Evolutionary conservation across 2,329 filamentous ascomycete species (phyloP), one percentile per base, ranked within the genome.

Genomic region (Cyphellophora europaea): DNA sequence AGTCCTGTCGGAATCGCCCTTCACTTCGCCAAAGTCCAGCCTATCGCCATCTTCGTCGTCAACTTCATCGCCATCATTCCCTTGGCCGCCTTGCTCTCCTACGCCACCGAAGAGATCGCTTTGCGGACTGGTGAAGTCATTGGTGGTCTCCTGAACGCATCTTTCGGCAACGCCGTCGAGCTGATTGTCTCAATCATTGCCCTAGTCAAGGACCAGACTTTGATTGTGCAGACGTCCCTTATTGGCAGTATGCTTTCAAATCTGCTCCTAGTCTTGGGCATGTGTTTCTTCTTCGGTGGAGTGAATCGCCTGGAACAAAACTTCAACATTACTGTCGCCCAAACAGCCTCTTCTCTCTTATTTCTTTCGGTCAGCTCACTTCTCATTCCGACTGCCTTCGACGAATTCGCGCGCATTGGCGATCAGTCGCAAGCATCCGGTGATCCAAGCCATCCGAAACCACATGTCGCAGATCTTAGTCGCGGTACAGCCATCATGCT

Each of bases 61-160:
- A 95, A 95, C 63, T 95, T 95, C 52, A 73, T 95, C 44, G 89
- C 88, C 42, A 94, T 95, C 48, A 79, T 95, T 40, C 88, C 88
- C 0, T 69, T 95, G 27, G 89, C 89, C 3, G 83, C 81, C 11
- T 79, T 94, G 66, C 68, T 96, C 15, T 81, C 82, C 49, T 93
- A 82, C 51, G 84, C 85, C 1, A 95, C 89, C 0, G 89, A 96
- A 57, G 87, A 94, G 57, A 80, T 95, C 45, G 83, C 88, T 3
- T 61, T 88, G 30, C 61, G 60, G 11, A 81, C 79, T 0, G 87
- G 88, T 32, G 87, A 95, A 57, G 88, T 84, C 0, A 63, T 94
- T 2, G 89, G 89, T 42, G 89, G 88, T 37, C 65, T 96, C 21
- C 69, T 95, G 37, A 95, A 95, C 52, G 88, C 88, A 5, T 82